Evolutionary conservation across 2,329 filamentous ascomycete species (phyloP), one percentile per base, ranked within the genome.

Genomic region (Leptodontidium sp.): DNA sequence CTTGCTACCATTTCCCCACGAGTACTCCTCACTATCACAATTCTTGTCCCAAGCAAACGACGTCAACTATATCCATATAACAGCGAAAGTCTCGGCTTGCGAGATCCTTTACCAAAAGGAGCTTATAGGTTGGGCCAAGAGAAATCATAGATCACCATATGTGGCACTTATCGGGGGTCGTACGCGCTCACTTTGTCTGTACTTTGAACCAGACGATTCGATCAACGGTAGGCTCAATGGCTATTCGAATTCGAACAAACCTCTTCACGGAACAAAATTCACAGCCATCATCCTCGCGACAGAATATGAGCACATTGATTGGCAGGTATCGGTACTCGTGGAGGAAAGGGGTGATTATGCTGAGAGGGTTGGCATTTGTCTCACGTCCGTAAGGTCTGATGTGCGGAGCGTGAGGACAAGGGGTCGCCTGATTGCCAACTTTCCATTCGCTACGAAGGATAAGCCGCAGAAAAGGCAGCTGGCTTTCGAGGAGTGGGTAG

Each of bases 291-390:
- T 59, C 21, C 45, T 43, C 14, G 55, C 55, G 21, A 59, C 38
- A 29, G 11, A 59, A 12, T 5, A 4, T 17, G 55, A 40, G 9
- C 5, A 26, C 29, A 6, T 59, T n/a, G 55, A 59, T 17, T 45
- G 55, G 55, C 55, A 40, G n/a, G 55, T 59, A 4, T 59, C 55
- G 35, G 38, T 45, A 4, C n/a, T 59, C 3, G 21, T 59, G 11
- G 55, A 43, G 17, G 55, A 59, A 14, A 15, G 24, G 21, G 11
- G 38, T 1, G 35, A 45, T 4, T 45, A 15, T 24, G 38, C 55
- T 43, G 55, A 59, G 21, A 26, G 55, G 21, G 38, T 59, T 15
- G 55, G 55, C 9, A 59, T 59, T 11, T 59, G 55, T 45, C 21
- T 59, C 11, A 17, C n/a, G 26, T 1, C 55, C 17, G 9, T 11